Evolutionary conservation across 202 grass and related monocot genomes (phyloP).

Genomic region (Setaria viridis): DNA sequence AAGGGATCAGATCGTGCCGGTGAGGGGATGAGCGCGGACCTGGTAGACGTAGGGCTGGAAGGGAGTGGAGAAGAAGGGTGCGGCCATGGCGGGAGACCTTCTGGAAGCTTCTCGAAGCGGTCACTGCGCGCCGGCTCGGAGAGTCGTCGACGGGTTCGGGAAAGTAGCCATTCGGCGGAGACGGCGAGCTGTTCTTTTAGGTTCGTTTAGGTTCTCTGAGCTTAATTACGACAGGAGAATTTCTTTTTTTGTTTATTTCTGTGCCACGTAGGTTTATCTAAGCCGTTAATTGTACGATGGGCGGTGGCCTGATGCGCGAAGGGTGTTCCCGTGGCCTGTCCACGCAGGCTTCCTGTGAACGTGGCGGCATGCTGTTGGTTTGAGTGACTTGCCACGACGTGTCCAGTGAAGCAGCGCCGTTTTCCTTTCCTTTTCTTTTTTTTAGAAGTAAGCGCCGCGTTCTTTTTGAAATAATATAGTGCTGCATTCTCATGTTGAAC

Average conservation of each 20-base stretch:
- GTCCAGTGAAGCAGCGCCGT: background rate
- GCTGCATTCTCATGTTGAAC: background rate
- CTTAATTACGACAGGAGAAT: constrained; percentile 6
- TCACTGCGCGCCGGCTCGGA: constrained; percentile 40
- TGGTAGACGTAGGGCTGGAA: constrained; percentile 98
- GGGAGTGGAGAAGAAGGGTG: constrained; percentile 89
- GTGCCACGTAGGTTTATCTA: background rate
- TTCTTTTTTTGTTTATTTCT: background rate
- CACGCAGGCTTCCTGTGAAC: background rate
- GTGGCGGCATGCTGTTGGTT: constrained; percentile 38
- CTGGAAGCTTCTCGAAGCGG: constrained; percentile 47
- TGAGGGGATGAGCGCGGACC: constrained; percentile 38
- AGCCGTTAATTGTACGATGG: constrained; percentile 8
- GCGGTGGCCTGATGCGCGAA: constrained; percentile 1
- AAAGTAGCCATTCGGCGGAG: constrained; percentile 40
- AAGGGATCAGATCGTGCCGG: constrained; percentile 31
- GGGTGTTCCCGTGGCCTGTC: constrained; percentile 37
- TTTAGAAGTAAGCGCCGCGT: no score
- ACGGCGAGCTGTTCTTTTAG: constrained; percentile 22
- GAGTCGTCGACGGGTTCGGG: constrained; percentile 37
- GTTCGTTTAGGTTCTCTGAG: background rate
- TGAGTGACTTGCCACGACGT: constrained; percentile 25
- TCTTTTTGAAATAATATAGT: background rate
- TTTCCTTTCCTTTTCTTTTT: no score
- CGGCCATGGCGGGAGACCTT: constrained; percentile 71